phyloP scores from a whole-genome alignment of 2,329 filamentous ascomycete species.

The Botryotinia calthae region DNA sequence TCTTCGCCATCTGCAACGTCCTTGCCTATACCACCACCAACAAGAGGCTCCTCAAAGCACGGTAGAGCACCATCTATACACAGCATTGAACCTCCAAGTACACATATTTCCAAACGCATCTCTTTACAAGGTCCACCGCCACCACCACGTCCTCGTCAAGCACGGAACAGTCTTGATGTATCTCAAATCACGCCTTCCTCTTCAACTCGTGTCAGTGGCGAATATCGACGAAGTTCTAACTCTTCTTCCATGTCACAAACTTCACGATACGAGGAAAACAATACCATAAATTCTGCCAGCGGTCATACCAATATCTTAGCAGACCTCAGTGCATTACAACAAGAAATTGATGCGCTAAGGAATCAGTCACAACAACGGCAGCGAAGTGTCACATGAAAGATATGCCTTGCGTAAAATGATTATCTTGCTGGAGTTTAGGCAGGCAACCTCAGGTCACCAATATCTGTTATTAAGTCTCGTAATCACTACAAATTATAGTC shows the following conservation, averaged over 20 bases:
- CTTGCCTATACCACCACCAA: constrained; percentile 44
- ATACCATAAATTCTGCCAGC: constrained; percentile 34
- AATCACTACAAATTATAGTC: neutral
- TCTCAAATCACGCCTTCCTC: constrained; percentile 23
- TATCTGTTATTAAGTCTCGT: neutral
- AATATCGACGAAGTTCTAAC: constrained; percentile 28
- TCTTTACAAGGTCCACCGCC: constrained; percentile 36
- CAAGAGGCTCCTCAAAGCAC: constrained; percentile 31
- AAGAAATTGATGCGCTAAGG: constrained; percentile 69
- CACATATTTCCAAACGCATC: constrained; percentile 27
- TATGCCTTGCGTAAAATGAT: neutral
- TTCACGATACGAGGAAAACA: constrained; percentile 33
- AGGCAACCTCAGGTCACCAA: neutral
- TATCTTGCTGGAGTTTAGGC: neutral
- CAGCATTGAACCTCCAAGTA: constrained; percentile 30
- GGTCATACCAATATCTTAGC: constrained; percentile 61
- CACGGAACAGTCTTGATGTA: constrained; percentile 34
- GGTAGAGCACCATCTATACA: constrained; percentile 31
- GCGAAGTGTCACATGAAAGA: constrained; percentile 17
- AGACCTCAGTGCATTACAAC: constrained; percentile 68
- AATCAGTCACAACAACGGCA: constrained; percentile 39
- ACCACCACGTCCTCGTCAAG: constrained; percentile 45
- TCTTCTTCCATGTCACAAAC: constrained; percentile 29
- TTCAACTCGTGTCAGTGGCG: constrained; percentile 32
- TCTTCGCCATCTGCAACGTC: constrained; percentile 36